Base-by-base conservation (phyloP, 2,329 filamentous ascomycete genomes). In the Beauveria scarabaeidicola region DNA sequence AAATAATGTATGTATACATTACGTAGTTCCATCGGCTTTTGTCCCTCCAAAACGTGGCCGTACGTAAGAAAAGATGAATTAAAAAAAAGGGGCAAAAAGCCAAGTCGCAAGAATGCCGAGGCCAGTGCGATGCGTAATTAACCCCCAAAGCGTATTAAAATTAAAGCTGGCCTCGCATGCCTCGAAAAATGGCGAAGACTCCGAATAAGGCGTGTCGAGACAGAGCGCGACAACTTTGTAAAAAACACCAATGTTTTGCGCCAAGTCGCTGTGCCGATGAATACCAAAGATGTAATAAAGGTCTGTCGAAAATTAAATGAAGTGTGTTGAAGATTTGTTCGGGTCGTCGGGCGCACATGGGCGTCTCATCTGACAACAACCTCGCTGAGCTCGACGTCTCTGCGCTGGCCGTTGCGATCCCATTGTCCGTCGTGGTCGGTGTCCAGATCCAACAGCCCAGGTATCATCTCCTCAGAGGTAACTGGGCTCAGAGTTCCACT, bases 401-500 rank as follows among this genome's bases (percentile, higher is more conserved):
- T 69, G 25, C 70, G 71, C 15, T 73, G 66, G 36, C 68, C 66
- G 51, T 66, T 67, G 9, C 68, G 70, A 21, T 74, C 74, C 75
- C 75, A 78, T 17, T 74, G 71, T 32, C 70, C 70, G 11, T 75
- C 69, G 15, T 70, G 68, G 5, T 70, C 70, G 65, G 75, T 66
- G 51, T 74, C 76, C 65, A 72, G 65, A 41, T 68, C 64, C 36
- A 73, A 63, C 63, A 71, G 66, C n/a, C 69, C 67, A 3, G 71
- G 70, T 7, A 72, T 67, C 2, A 70, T 67, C 46, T 78, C 75
- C 53, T 79, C 78, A 0, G 78, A 78, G 8, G 77, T 73, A 0
- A 75, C 76, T 8, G 79, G 79, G 64, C 78, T 81, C 61, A 80
- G 65, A n/a, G 77, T 76, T 21, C 77, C 78, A 63, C 77, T 79